phyloP scores from a whole-genome alignment of 1,284 basidiomycete genomes.

The Ceratobasidium sp. region DNA sequence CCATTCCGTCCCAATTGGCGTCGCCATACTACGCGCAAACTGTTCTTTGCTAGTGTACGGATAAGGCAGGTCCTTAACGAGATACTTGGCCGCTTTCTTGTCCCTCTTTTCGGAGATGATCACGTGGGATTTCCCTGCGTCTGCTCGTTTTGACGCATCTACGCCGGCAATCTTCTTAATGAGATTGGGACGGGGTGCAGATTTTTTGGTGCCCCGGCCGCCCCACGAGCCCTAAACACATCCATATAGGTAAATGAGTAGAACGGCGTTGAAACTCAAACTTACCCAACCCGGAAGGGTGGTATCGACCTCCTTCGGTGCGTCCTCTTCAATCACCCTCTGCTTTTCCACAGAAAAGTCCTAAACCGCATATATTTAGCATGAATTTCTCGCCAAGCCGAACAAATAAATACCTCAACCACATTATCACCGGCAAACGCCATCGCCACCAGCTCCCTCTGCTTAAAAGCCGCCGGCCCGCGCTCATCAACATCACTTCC shows the following conservation, averaged over 20 bases:
- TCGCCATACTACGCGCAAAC: conserved; percentile 84
- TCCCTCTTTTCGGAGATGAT: conserved; percentile 95
- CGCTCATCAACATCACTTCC: conserved; percentile 71
- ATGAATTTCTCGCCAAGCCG: conserved; percentile 1
- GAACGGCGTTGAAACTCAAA: not conserved
- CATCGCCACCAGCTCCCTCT: conserved; percentile 89
- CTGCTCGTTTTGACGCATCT: conserved; percentile 79
- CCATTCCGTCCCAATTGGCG: conserved; percentile 91
- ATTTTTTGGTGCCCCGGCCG: conserved; percentile 75
- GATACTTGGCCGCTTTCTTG: conserved; percentile 91
- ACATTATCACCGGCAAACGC: conserved; percentile 98
- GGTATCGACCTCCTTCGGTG: conserved; percentile 85
- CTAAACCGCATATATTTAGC: conserved; percentile 56
- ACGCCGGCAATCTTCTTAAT: conserved; percentile 87
- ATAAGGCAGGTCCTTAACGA: conserved; percentile 89
- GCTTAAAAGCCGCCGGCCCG: conserved; percentile 74
- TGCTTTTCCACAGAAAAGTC: conserved; percentile 88
- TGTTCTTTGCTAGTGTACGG: conserved; percentile 90
- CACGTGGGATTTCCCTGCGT: conserved; percentile 85
- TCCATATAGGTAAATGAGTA: conserved; percentile 18
- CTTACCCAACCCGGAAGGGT: conserved; percentile 95
- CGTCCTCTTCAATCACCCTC: conserved; percentile 82
- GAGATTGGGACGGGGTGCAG: conserved; percentile 68
- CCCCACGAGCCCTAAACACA: conserved; percentile 86
- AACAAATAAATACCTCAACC: conserved; percentile 68